phyloP scores from a whole-genome alignment of 2,329 filamentous ascomycete species.

The Graphium sp. region DNA sequence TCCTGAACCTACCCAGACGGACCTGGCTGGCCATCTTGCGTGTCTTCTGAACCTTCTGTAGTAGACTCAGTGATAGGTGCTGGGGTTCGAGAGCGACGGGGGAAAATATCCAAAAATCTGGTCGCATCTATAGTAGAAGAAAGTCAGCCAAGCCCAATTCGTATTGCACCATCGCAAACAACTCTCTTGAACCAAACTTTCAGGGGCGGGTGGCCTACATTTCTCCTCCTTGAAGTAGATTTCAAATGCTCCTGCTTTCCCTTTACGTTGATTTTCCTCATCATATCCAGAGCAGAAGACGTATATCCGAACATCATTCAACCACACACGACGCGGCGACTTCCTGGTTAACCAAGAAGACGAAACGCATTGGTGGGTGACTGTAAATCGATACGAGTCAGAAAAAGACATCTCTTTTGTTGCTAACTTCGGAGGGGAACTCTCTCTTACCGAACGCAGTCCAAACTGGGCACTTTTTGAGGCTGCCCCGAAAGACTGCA shows the following conservation, averaged over 20 bases:
- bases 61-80: background rate
- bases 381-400: conserved; percentile 13
- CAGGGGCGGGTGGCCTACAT: conserved; percentile 11
- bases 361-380: conserved; percentile 32
- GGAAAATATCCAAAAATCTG: conserved; percentile 24
- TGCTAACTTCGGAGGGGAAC: background rate
- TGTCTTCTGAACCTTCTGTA: background rate
- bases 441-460: conserved; percentile 38
- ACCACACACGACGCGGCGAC: conserved; percentile 26
- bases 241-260: conserved; percentile 29
- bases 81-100: conserved; percentile 5
- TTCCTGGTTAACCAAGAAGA: conserved; percentile 32
- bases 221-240: conserved; percentile 27
- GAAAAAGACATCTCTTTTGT: background rate
- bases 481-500: conserved; percentile 34
- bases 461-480: conserved; percentile 41
- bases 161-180: background rate
- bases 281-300: conserved; percentile 41
- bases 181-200: conserved; percentile 2
- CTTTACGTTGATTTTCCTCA: conserved; percentile 32
- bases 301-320: conserved; percentile 38
- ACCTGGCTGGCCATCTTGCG: no score
- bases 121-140: conserved; percentile 12
- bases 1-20: no score
- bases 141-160: background rate